phyloP scores from a whole-genome alignment of 768 basidiomycete species.

The Boletus bicolor region DNA sequence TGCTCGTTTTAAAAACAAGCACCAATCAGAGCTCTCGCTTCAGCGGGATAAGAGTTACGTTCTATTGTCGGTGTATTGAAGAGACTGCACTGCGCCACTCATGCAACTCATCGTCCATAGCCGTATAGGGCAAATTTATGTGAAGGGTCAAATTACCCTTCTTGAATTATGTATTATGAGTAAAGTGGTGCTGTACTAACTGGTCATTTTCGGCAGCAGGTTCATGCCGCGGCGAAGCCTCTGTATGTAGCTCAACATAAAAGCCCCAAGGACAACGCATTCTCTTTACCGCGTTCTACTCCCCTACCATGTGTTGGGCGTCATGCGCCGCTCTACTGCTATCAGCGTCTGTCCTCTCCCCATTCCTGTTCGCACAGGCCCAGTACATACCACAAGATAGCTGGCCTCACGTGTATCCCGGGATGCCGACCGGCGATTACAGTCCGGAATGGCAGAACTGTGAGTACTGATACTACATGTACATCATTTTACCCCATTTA shows the following conservation, averaged over 20 bases:
- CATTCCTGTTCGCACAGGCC: not conserved
- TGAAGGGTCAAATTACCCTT: too few species aligned
- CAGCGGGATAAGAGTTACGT: too few species aligned
- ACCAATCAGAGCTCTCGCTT: too few species aligned
- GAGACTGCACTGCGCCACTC: too few species aligned
- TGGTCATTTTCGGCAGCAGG: constrained; percentile 32
- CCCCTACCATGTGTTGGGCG: not conserved
- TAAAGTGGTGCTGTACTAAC: too few species aligned
- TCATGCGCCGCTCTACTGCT: not conserved
- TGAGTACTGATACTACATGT: constrained; percentile 27
- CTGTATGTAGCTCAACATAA: constrained; percentile 47
- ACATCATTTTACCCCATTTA: not conserved
- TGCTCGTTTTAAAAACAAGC: too few species aligned
- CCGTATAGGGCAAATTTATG: too few species aligned
- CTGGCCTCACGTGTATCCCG: constrained; percentile 41
- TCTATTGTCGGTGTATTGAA: too few species aligned
- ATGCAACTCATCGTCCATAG: too few species aligned
- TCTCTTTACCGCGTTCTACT: not conserved
- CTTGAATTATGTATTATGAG: too few species aligned
- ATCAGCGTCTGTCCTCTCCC: not conserved
- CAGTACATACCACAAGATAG: constrained; percentile 5
- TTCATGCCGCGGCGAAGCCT: constrained; percentile 43
- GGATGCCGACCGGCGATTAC: constrained; percentile 43
- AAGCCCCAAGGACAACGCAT: not conserved
- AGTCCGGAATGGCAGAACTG: constrained; percentile 62